These are phyloP conservation scores for Alternaria conjuncta DNA, from an alignment of 2,329 filamentous ascomycete genomes.

Conservation along the genomic window DNA sequence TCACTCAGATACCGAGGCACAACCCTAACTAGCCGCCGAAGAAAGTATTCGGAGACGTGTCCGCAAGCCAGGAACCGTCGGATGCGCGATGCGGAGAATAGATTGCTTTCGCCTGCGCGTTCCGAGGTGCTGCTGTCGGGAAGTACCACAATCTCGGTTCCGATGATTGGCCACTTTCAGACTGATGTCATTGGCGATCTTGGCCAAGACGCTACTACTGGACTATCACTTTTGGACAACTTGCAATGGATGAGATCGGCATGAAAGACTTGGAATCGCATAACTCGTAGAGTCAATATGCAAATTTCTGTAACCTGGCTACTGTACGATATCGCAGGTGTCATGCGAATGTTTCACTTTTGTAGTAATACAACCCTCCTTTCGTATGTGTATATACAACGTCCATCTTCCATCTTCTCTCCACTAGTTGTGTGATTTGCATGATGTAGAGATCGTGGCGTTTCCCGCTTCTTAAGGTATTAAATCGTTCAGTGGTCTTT, in stretches of 20 bases:
- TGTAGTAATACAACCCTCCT: not conserved
- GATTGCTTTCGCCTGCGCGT: constrained; percentile 18
- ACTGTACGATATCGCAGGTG: not conserved
- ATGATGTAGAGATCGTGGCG: not conserved
- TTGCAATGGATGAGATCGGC: not conserved
- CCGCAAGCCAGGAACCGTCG: constrained; percentile 1
- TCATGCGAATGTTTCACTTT: not conserved
- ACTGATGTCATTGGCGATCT: constrained; percentile 18
- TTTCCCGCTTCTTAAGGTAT: not conserved
- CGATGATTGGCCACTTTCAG: constrained; percentile 20
- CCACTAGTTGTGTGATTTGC: not conserved
- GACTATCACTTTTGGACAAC: not conserved
- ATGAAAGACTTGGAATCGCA: not conserved
- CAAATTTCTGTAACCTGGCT: not conserved
- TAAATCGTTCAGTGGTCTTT: not conserved
- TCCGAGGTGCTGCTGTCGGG: constrained; percentile 3
- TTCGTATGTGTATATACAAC: not conserved
- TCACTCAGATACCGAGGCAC: not conserved
- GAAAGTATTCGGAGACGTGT: constrained; percentile 13
- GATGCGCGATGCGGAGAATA: constrained; percentile 16
- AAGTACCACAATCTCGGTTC: constrained; percentile 16
- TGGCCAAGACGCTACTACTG: not conserved
- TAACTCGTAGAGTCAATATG: not conserved
- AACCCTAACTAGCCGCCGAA: not conserved
- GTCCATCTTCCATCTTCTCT: not conserved